A percentile compares a stretch with the other conserved stretches of the same genome.
Evolutionary conservation across 2,329 filamentous ascomycete species (phyloP).

Genomic region (Penicillium psychrosexuale): DNA sequence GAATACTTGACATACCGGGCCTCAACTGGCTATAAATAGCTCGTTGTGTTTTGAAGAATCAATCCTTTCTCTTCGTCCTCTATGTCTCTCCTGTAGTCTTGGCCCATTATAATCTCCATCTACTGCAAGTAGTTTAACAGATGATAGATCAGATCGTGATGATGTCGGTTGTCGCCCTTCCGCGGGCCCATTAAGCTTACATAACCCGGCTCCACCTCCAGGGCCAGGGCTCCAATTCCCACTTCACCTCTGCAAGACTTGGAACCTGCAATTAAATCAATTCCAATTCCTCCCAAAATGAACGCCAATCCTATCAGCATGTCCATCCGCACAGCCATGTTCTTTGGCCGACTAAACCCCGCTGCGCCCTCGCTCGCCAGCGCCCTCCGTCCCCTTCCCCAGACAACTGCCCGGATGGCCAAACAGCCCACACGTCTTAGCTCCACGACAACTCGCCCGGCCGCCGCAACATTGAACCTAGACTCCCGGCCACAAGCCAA

Average conservation of each 20-base stretch:
- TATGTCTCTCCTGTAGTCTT: too few species aligned
- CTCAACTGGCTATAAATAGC: neutral
- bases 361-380: conserved; percentile 25
- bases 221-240: conserved; percentile 8
- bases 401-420: conserved; percentile 17
- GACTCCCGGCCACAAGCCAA: conserved; percentile 11
- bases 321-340: conserved; percentile 34
- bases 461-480: conserved; percentile 16
- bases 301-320: conserved; percentile 27
- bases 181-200: conserved; percentile 14
- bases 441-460: conserved; percentile 16
- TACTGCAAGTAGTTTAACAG: too few species aligned
- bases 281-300: conserved; percentile 20
- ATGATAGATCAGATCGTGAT: neutral
- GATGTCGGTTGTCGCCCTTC: neutral
- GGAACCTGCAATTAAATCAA: conserved; percentile 1
- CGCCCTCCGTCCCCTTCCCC: conserved; percentile 16
- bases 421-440: conserved; percentile 27
- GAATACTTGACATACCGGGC: neutral
- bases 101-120: too few species aligned
- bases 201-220: conserved; percentile 18
- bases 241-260: conserved; percentile 8
- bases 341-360: conserved; percentile 28
- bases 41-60: neutral
- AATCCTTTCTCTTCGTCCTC: neutral